Conservation (phyloP, 2,329 filamentous ascomycete species). For the Cladosporium sp. region DNA sequence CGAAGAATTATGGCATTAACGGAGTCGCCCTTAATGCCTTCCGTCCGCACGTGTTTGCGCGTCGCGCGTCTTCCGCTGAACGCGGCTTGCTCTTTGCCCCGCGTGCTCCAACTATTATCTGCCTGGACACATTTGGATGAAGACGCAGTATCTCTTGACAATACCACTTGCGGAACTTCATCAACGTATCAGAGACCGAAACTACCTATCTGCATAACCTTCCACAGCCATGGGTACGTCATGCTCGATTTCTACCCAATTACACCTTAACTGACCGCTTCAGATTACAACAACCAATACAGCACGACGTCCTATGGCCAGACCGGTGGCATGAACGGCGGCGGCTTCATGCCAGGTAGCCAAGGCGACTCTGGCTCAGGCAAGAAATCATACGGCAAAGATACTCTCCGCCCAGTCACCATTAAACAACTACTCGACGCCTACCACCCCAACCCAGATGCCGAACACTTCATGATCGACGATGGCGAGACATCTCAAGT, state of each 20-base stretch:
- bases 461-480: slow-evolving; percentile 78
- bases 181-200: neutral
- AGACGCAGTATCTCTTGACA: neutral
- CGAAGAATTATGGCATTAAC: no score
- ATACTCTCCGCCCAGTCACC: slow-evolving; percentile 88
- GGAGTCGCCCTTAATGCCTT: no score
- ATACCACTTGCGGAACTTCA: neutral
- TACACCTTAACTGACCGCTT: neutral
- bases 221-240: slow-evolving; percentile 9
- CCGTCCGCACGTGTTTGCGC: slow-evolving; percentile 17
- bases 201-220: neutral
- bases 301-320: slow-evolving; percentile 58
- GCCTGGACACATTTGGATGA: neutral
- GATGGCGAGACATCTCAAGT: slow-evolving; percentile 68
- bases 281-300: slow-evolving; percentile 46
- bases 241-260: no score
- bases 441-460: slow-evolving; percentile 70
- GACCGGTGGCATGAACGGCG: slow-evolving; percentile 56
- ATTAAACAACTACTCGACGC: slow-evolving; percentile 92
- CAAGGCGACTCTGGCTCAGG: slow-evolving; percentile 44
- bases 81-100: neutral
- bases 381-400: slow-evolving; percentile 65
- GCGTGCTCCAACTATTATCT: neutral
- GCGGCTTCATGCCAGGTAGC: slow-evolving; percentile 58
- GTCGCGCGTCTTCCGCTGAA: neutral